A percentile compares a stretch with the other conserved stretches of the same genome.
These are phyloP conservation scores for Powellomyces hirtus DNA, from an alignment of 192 early-diverging fungal genomes.

Conservation along the genomic window DNA sequence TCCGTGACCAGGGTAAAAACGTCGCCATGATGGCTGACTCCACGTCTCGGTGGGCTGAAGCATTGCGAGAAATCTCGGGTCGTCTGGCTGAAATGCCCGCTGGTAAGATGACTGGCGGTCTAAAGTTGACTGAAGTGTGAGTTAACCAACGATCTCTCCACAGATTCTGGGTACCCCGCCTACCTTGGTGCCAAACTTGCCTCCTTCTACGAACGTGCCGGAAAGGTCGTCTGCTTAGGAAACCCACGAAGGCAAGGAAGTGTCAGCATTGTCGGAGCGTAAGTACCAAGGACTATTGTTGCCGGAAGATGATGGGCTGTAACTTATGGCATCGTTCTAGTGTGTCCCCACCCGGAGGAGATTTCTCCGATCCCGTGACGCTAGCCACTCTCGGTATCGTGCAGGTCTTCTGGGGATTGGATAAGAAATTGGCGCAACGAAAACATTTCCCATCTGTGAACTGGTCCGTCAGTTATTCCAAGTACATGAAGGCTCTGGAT, in stretches of 20 bases:
- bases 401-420: slow-evolving; percentile 99
- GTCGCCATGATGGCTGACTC: slow-evolving; percentile 99
- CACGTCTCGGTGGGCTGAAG: slow-evolving; percentile 99
- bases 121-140: too few species aligned
- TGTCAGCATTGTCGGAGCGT: slow-evolving; percentile 97
- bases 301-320: not conserved
- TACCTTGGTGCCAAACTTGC: slow-evolving; percentile 98
- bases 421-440: slow-evolving; percentile 99
- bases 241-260: slow-evolving; percentile 90
- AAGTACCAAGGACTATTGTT: too few species aligned
- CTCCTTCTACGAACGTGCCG: slow-evolving; percentile 99
- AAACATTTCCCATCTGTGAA: slow-evolving; percentile 99
- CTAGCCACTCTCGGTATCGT: slow-evolving; percentile 96
- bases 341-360: slow-evolving; percentile 99
- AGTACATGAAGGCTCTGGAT: slow-evolving; percentile 97
- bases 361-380: slow-evolving; percentile 99
- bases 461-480: slow-evolving; percentile 97
- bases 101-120: slow-evolving; percentile 46
- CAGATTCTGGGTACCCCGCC: slow-evolving; percentile 95
- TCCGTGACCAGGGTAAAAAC: slow-evolving; percentile 99
- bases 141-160: not conserved
- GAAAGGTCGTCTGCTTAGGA: slow-evolving; percentile 94
- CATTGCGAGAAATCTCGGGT: slow-evolving; percentile 99
- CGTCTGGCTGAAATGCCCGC: slow-evolving; percentile 99
- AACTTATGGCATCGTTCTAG: slow-evolving; percentile 30